Base-by-base conservation (phyloP, 176 grass and related monocot species). In the Triticum monococcum region DNA sequence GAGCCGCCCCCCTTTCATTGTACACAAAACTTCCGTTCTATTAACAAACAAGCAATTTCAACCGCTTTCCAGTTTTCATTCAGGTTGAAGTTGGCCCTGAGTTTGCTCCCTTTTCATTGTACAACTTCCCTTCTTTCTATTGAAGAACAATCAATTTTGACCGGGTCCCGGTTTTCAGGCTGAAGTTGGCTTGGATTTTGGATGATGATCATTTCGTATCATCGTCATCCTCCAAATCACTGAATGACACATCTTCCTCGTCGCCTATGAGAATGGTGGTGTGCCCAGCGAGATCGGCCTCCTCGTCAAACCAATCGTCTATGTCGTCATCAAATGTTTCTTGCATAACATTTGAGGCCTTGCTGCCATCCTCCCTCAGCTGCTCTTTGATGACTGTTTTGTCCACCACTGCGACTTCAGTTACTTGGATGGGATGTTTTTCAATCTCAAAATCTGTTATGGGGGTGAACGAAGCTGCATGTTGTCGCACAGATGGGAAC, bases 191-290 rank as follows among this genome's bases (percentile, higher is more conserved):
- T 23, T 52, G 28, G 33, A 63, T 24, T 11, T 64, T 72, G 50
- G 50, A 54, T 54, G 50, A 54, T 54, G 43, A 74, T 93, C 79
- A 91, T 81, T 92, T 94, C 14, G 54, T 52, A 23, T 76, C 63
- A 69, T 93, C 92, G 24, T 97, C 94, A 30, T 97, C 95, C 0
- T 97, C 92, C 69, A 97, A 89, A 85, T 97, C 95, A 81, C 95
- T 97, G 81, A 97, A 97, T 43, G 92, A 94, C 63, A 97, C 92
- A 75, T 97, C 95, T 81, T 97, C 95, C 71, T 92, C 95, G 1
- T 88, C 84, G 6, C 88, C 92, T 46, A 97, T 87, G 79, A 83
- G 88, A 71, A 97, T 86, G 24, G 78, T 41, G 12, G 74, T 87
- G 45, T 87, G 87, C 61, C 85, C 88, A 52, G 85, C 81, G 68